Evolutionary conservation across 805 yeast species (phyloP).

Genomic region (Lipomyces chichibuensis): DNA sequence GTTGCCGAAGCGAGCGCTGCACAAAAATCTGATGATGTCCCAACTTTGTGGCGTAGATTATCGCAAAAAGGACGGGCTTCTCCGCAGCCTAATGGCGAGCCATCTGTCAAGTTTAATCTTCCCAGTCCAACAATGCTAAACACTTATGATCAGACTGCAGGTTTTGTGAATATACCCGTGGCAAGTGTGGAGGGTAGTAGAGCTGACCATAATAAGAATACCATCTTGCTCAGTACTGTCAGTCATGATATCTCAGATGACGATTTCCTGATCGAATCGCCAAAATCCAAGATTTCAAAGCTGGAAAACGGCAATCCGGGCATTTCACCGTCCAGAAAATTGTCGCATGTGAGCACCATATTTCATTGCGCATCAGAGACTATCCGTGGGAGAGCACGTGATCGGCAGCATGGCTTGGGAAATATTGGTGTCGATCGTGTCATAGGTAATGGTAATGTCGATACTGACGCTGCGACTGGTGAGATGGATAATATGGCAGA

Average conservation of each 20-base stretch:
- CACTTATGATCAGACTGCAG: slow-evolving; percentile 15
- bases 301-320: neutral
- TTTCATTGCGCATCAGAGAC: neutral
- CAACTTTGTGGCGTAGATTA: slow-evolving; percentile 12
- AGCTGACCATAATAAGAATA: neutral
- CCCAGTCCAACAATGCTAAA: slow-evolving; percentile 28
- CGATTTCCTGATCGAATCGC: neutral
- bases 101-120: slow-evolving; percentile 8
- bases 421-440: neutral
- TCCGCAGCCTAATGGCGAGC: neutral
- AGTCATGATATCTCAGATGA: neutral
- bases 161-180: slow-evolving; percentile 22
- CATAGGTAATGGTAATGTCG: neutral
- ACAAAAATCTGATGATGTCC: neutral
- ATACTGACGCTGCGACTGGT: neutral
- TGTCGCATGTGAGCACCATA: neutral
- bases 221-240: neutral
- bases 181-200: slow-evolving; percentile 9
- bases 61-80: slow-evolving; percentile 9
- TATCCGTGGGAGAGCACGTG: neutral
- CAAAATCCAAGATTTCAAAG: neutral
- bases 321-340: neutral
- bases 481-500: neutral
- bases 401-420: neutral
- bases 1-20: slow-evolving; percentile 18